These are phyloP conservation scores for Acanthamoeba quina DNA, from an alignment of 208 protist species.

Conservation along the genomic window DNA sequence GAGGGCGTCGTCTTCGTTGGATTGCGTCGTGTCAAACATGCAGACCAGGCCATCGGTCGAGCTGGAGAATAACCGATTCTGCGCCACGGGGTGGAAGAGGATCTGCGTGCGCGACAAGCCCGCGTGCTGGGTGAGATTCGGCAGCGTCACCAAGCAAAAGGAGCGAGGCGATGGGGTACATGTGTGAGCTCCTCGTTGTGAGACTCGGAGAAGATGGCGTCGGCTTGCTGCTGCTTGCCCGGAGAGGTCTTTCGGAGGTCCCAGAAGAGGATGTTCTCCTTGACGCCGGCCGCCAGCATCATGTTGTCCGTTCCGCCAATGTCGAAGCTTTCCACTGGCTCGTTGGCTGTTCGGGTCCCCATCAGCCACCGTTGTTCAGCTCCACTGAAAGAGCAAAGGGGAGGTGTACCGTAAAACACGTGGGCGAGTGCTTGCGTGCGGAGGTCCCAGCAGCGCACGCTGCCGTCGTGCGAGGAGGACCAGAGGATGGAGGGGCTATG, in stretches of 20 bases:
- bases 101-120: no score
- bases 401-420: background rate
- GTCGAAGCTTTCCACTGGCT: background rate
- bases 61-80: background rate
- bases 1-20: constrained; percentile 27
- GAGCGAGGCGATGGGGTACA: no score
- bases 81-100: background rate
- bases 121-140: no score
- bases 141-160: no score
- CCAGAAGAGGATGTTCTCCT: constrained; percentile 60
- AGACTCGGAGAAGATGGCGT: constrained; percentile 20
- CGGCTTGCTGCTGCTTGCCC: constrained; percentile 16
- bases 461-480: constrained; percentile 58
- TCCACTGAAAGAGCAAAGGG: background rate
- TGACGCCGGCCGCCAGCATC: constrained; percentile 20
- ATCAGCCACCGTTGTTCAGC: no score
- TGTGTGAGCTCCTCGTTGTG: constrained; percentile 55
- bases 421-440: constrained; percentile 3
- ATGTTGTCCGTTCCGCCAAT: constrained; percentile 1
- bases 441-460: constrained; percentile 38
- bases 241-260: constrained; percentile 37
- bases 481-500: background rate
- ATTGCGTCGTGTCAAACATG: constrained; percentile 25
- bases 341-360: background rate
- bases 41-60: constrained; percentile 55